Evolutionary conservation across 306 rosid genomes (phyloP), one percentile per base, ranked within the genome.

Genomic region (Lathyrus aphaca): DNA sequence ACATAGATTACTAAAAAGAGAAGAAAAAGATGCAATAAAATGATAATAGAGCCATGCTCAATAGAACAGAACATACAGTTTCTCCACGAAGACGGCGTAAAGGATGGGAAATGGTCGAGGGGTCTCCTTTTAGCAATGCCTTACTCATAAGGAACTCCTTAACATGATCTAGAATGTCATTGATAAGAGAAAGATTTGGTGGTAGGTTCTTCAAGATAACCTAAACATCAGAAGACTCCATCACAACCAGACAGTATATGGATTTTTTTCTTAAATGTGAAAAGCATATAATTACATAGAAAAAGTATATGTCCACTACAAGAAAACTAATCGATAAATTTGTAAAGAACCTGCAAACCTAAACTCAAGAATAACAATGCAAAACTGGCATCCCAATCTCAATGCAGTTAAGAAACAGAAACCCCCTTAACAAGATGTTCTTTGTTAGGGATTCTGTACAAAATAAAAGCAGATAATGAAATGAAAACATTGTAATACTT

Each of bases 171-270:
- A 73, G 76, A 69, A 94, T 94, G 88, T 94, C 97, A 66, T 87
- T 77, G 72, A 87, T 87, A 71, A 94, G 89, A 40, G 92, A 71
- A 74, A 82, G 91, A 69, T 84, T 94, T 66, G 99, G 99, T 14
- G 99, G 96, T 51, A 91, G 89, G 79, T 88, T 88, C 82, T 94
- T 91, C 49, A 88, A 89, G 81, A 80, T 81, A 78, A 91, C 97
- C 99, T 94, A 65, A 67, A 79, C 66, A 70, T 5, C 53, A 49
- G 5, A 67, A 17, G 29, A 78, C 38, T 70, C 66, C 44, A 61
- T 85, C 70, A 78, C 12, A 75, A 71, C 56, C 76, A 50, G 50
- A 68, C 42, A 63, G 25, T 29, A 61, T 38, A 65, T 29, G 73
- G 69, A 39, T 55, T 42, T 14, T 17, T 43, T 40, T 73, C 66